A percentile compares a stretch with the other conserved stretches of the same genome.
phyloP scores from a whole-genome alignment of 148 eudicot genomes.

The Arctostaphylos glauca region DNA sequence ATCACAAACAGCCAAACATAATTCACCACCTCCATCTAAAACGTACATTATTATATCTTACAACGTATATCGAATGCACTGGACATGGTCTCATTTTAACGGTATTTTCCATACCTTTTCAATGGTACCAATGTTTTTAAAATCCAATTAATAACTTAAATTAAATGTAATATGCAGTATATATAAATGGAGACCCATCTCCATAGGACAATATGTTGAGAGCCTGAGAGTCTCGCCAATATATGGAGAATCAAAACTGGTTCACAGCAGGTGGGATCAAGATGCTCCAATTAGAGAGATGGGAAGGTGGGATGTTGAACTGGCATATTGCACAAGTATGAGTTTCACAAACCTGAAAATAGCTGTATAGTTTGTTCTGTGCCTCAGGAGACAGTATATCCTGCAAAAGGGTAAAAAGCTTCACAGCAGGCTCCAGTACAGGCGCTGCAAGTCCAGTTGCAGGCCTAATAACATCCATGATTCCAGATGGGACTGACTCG shows the following conservation, averaged over 20 bases:
- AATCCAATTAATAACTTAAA: neutral
- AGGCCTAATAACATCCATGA: slow-evolving; percentile 68
- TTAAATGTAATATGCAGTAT: neutral
- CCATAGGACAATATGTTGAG: neutral
- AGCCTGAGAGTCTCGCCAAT: neutral
- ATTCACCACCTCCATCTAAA: neutral
- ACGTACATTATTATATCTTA: neutral
- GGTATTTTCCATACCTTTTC: neutral
- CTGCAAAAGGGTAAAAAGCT: slow-evolving; percentile 80
- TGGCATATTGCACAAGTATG: neutral
- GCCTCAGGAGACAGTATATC: slow-evolving; percentile 91
- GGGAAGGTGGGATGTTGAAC: neutral
- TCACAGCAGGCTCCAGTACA: slow-evolving; percentile 82
- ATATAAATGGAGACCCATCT: neutral
- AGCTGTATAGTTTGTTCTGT: slow-evolving; percentile 72
- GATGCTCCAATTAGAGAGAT: slow-evolving; percentile 7
- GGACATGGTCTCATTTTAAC: neutral
- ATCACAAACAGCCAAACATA: neutral
- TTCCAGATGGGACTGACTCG: slow-evolving; percentile 70
- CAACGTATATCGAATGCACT: neutral
- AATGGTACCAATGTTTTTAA: neutral
- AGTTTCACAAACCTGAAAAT: slow-evolving; percentile 66
- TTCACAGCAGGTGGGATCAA: neutral
- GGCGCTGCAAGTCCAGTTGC: slow-evolving; percentile 83
- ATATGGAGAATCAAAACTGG: neutral